Percentiles rank a stretch among this genome's conserved stretches.
These are phyloP conservation scores for Lentinula raphanica DNA, from an alignment of 768 basidiomycete species.

Conservation along the genomic window DNA sequence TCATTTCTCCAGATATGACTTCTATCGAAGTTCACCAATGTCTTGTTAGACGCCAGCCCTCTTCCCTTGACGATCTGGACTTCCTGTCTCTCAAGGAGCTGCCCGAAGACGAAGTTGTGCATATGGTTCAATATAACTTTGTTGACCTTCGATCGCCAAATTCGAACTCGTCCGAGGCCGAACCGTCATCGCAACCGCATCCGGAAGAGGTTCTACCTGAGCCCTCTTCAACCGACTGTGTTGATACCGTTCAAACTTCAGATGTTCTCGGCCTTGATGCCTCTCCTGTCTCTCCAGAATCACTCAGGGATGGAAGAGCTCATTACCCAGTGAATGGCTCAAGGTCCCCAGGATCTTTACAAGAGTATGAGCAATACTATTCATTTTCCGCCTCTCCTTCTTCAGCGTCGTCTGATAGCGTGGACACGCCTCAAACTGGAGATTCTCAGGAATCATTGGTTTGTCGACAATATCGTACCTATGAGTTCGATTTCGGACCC, in stretches of 20 bases:
- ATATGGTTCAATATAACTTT: neutral
- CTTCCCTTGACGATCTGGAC: neutral
- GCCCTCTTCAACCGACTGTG: neutral
- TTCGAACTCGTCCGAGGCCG: no score
- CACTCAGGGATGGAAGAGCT: neutral
- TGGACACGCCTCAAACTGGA: neutral
- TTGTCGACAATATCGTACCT: neutral
- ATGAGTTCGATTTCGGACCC: neutral
- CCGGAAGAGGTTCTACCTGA: neutral
- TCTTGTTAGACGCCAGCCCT: neutral
- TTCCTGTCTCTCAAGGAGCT: neutral
- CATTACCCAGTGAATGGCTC: neutral
- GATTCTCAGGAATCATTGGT: neutral
- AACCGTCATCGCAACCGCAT: neutral
- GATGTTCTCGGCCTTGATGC: neutral
- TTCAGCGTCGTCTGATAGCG: neutral
- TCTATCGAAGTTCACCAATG: neutral
- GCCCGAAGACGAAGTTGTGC: neutral
- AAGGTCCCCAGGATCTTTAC: no score
- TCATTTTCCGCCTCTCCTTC: neutral
- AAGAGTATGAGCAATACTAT: no score
- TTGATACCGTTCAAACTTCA: neutral
- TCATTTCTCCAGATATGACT: neutral
- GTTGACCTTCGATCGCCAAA: neutral
- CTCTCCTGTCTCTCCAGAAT: neutral